phyloP scores from a whole-genome alignment of 2,329 filamentous ascomycete genomes.

The Ophiostoma novo-ulmi region DNA sequence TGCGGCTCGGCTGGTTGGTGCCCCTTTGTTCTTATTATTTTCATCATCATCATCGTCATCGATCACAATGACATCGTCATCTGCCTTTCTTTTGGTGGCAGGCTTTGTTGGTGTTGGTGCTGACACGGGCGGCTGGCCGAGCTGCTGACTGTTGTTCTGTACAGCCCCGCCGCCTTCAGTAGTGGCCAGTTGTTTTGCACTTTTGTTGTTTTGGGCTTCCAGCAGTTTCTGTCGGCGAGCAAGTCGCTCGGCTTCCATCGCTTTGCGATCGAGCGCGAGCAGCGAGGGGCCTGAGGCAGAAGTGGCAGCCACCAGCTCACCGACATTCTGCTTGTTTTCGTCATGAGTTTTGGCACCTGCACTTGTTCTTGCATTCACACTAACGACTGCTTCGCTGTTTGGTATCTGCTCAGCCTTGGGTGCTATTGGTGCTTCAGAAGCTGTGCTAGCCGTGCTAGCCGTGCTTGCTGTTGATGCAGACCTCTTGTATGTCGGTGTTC shows the following conservation, averaged over 20 bases:
- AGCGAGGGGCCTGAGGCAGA: conserved; percentile 29
- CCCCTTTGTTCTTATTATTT: background rate
- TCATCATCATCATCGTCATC: conserved; percentile 19
- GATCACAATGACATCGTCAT: conserved; percentile 18
- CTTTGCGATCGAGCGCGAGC: conserved; percentile 63
- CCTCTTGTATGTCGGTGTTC: background rate
- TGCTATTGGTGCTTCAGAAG: background rate
- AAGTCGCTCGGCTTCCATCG: conserved; percentile 81
- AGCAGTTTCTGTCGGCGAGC: conserved; percentile 58
- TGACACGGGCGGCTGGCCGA: background rate
- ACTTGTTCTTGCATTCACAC: background rate
- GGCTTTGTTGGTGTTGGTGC: background rate
- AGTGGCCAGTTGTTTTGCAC: background rate
- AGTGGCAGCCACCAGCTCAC: background rate
- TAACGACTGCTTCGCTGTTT: background rate
- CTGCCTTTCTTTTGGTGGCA: conserved; percentile 20
- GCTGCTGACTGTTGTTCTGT: background rate
- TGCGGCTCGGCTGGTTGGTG: background rate
- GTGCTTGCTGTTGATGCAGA: conserved; percentile 8
- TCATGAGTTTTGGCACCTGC: background rate
- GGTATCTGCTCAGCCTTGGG: background rate
- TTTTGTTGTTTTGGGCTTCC: conserved; percentile 19
- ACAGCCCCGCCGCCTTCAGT: background rate
- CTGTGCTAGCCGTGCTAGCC: background rate
- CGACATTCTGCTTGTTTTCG: background rate